phyloP scores from a whole-genome alignment of 352 stramenopile species.

The Globisporangium ultimum region DNA sequence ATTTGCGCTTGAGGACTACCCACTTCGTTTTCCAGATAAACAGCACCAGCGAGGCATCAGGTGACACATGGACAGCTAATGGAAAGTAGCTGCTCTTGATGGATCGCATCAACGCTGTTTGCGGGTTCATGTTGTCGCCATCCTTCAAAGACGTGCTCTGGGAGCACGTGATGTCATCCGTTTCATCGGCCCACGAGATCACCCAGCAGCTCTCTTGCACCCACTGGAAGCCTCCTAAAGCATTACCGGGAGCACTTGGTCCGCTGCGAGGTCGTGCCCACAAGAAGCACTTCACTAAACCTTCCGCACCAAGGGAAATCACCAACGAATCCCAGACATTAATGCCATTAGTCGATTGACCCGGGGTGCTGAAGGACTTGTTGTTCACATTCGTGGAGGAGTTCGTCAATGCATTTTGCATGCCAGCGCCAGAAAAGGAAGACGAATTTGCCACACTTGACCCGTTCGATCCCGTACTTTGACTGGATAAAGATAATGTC shows the following conservation, averaged over 20 bases:
- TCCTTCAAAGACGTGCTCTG: constrained; percentile 79
- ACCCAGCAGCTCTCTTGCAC: constrained; percentile 80
- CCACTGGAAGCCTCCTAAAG: constrained; percentile 46
- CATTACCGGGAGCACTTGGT: constrained; percentile 7
- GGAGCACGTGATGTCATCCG: constrained; percentile 80
- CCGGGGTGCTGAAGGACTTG: constrained; percentile 8
- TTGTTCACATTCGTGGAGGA: background rate
- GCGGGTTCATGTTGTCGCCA: constrained; percentile 81
- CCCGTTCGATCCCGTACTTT: background rate
- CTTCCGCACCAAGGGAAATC: constrained; percentile 70
- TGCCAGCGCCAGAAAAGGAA: background rate
- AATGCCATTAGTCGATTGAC: background rate
- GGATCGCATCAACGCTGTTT: constrained; percentile 74
- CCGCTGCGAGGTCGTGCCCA: constrained; percentile 67
- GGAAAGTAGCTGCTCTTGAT: constrained; percentile 82
- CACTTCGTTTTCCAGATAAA: constrained; percentile 79
- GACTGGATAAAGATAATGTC: background rate
- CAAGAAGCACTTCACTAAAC: constrained; percentile 76
- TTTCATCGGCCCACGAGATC: constrained; percentile 80
- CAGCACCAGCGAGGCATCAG: constrained; percentile 58
- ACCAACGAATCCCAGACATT: constrained; percentile 69
- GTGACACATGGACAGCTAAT: constrained; percentile 49
- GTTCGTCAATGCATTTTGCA: constrained; percentile 1
- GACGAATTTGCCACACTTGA: constrained; percentile 9
- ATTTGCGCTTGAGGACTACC: constrained; percentile 74